Conservation (phyloP, 129 eudicot species). For the Pseudognaphalium luteoalbum region DNA sequence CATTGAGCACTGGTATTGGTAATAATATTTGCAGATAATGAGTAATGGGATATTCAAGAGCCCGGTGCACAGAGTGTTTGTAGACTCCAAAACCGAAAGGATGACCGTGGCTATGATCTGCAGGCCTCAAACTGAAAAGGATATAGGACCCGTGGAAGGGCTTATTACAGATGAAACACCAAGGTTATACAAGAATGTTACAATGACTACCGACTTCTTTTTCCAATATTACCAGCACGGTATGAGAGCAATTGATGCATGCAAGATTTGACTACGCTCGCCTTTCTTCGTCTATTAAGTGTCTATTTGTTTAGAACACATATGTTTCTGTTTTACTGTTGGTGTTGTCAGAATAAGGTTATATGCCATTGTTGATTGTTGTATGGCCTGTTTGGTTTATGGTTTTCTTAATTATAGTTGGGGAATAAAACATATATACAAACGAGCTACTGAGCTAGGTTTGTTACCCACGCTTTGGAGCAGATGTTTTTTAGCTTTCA, state of each 20-base stretch:
- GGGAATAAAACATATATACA: not conserved
- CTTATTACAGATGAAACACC: conserved; percentile 44
- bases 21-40: conserved; percentile 47
- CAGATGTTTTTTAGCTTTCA: too few relatives aligned
- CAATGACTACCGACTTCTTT: conserved; percentile 27
- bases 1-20: conserved; percentile 1
- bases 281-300: not conserved
- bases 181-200: conserved; percentile 39
- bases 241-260: conserved; percentile 39
- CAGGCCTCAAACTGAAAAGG: conserved; percentile 40
- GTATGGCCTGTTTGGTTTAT: not conserved
- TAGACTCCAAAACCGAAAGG: conserved; percentile 44
- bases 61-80: conserved; percentile 54
- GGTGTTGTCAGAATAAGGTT: too few relatives aligned
- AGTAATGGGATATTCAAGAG: conserved; percentile 67
- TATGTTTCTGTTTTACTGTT: not conserved
- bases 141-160: conserved; percentile 53
- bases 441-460: not conserved
- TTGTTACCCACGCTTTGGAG: too few relatives aligned
- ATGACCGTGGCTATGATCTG: conserved; percentile 51
- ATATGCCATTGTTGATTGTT: too few relatives aligned
- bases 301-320: not conserved
- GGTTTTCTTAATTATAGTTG: not conserved
- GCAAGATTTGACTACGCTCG: conserved; percentile 29
- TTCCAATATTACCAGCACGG: conserved; percentile 52